phyloP scores from a whole-genome alignment of 768 basidiomycete species.

The Favolaschia claudopus region DNA sequence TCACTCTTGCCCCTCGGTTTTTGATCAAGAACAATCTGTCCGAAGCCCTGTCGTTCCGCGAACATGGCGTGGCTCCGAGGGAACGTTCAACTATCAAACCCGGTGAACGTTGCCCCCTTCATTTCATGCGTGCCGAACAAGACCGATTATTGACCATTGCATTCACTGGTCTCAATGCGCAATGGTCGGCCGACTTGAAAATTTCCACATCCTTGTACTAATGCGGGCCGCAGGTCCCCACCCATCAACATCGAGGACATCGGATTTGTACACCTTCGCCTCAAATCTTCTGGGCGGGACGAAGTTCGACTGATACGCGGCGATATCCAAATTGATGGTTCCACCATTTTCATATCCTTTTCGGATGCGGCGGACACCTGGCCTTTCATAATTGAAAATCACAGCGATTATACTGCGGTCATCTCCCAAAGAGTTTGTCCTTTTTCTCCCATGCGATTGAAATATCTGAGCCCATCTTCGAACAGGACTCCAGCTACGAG shows the following conservation, averaged over 20 bases:
- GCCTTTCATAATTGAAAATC: slow-evolving; percentile 93
- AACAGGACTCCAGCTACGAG: slow-evolving; percentile 54
- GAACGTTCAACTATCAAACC: slow-evolving; percentile 69
- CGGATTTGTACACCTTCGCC: slow-evolving; percentile 79
- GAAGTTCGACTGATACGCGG: slow-evolving; percentile 67
- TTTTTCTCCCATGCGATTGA: neutral
- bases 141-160: slow-evolving; percentile 86
- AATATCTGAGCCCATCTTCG: slow-evolving; percentile 15
- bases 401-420: slow-evolving; percentile 72
- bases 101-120: slow-evolving; percentile 73
- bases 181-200: slow-evolving; percentile 66
- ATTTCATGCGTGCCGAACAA: slow-evolving; percentile 67
- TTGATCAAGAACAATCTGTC: slow-evolving; percentile 83
- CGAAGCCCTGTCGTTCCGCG: slow-evolving; percentile 79
- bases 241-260: slow-evolving; percentile 94
- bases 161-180: slow-evolving; percentile 82
- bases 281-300: slow-evolving; percentile 54
- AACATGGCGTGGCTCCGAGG: slow-evolving; percentile 76
- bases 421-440: slow-evolving; percentile 75
- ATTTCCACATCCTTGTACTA: slow-evolving; percentile 4
- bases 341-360: slow-evolving; percentile 89
- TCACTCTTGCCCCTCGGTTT: slow-evolving; percentile 91
- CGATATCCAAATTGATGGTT: slow-evolving; percentile 83
- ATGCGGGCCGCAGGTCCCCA: slow-evolving; percentile 70
- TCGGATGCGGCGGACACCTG: slow-evolving; percentile 72